Evolutionary conservation across 2,329 filamentous ascomycete genomes (phyloP).

Genomic region (Chrysosporium queenslandicum): DNA sequence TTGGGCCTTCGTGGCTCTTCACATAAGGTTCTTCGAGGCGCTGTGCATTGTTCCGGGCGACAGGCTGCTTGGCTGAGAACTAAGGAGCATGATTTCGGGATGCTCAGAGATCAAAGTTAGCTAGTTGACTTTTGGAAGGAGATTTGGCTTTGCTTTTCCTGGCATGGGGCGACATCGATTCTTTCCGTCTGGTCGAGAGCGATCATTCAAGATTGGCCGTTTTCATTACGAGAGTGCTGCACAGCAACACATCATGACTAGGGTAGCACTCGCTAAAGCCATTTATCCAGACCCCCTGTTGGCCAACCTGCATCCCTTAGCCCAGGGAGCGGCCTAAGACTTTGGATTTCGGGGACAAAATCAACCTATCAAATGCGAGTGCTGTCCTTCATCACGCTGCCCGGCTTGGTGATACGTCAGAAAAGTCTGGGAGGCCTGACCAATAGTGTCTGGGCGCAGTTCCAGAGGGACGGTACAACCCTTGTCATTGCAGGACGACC

Average conservation of each 20-base stretch:
- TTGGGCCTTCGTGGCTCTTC: not conserved
- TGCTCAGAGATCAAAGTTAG: not conserved
- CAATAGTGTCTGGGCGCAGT: not conserved
- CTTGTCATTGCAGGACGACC: constrained; percentile 8
- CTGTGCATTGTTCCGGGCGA: not conserved
- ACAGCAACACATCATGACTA: not conserved
- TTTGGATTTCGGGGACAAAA: not conserved
- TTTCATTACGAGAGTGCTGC: not conserved
- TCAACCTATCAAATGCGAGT: not conserved
- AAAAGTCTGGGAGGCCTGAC: not conserved
- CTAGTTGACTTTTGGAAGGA: constrained; percentile 6
- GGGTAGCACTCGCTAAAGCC: constrained; percentile 8
- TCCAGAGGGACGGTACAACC: constrained; percentile 1
- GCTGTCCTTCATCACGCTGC: not conserved
- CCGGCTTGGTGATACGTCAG: constrained; percentile 4
- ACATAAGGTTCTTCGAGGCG: no score
- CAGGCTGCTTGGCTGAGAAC: not conserved
- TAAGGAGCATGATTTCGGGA: not conserved
- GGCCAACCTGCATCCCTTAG: not conserved
- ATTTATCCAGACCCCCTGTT: constrained; percentile 4
- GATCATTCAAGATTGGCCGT: not conserved
- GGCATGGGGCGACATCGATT: not conserved
- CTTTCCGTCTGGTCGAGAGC: not conserved
- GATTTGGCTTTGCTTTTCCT: not conserved
- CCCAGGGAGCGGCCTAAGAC: not conserved